A percentile compares a stretch with the other conserved stretches of the same genome.
These are phyloP conservation scores for Mycena kentingensis DNA, from an alignment of 768 basidiomycete species.

Conservation along the genomic window DNA sequence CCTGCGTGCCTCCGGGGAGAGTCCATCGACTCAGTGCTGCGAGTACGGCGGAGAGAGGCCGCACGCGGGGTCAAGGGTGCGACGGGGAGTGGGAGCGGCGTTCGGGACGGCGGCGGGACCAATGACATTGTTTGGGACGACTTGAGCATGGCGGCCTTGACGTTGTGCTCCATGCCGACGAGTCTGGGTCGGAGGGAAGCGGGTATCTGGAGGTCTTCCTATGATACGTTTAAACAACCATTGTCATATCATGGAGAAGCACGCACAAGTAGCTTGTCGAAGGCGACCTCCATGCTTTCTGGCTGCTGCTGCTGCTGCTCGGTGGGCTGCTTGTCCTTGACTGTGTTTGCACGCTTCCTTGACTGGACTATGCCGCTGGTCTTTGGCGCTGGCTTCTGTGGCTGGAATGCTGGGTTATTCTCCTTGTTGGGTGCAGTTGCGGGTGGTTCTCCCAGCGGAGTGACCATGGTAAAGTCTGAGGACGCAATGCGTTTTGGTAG, in stretches of 20 bases:
- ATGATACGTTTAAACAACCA: slow-evolving; percentile 10
- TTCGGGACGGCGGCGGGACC: slow-evolving; percentile 33
- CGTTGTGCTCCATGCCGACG: slow-evolving; percentile 75
- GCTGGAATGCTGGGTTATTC: slow-evolving; percentile 50
- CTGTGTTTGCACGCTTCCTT: slow-evolving; percentile 45
- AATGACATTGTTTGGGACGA: slow-evolving; percentile 69
- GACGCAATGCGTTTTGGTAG: slow-evolving; percentile 68
- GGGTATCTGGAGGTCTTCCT: slow-evolving; percentile 93
- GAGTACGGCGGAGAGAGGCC: slow-evolving; percentile 58
- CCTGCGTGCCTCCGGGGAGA: slow-evolving; percentile 52
- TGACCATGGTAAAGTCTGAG: slow-evolving; percentile 75
- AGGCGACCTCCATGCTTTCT: slow-evolving; percentile 61
- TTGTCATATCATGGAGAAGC: not conserved
- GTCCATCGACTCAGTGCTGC: slow-evolving; percentile 70
- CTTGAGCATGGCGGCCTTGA: slow-evolving; percentile 91
- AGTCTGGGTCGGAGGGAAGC: slow-evolving; percentile 75
- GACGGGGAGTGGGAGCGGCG: slow-evolving; percentile 11
- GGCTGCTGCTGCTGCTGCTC: slow-evolving; percentile 36
- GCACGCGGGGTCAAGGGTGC: slow-evolving; percentile 54
- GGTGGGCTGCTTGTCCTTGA: slow-evolving; percentile 45
- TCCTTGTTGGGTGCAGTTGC: slow-evolving; percentile 58
- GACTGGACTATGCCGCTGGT: slow-evolving; percentile 37
- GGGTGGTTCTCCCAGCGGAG: slow-evolving; percentile 47
- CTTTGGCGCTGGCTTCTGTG: slow-evolving; percentile 20
- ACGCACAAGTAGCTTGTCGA: slow-evolving; percentile 79